A percentile compares a stretch with the other conserved stretches of the same genome.
Conservation (phyloP, 2,329 filamentous ascomycete species). For the Phialocephala subalpina region DNA sequence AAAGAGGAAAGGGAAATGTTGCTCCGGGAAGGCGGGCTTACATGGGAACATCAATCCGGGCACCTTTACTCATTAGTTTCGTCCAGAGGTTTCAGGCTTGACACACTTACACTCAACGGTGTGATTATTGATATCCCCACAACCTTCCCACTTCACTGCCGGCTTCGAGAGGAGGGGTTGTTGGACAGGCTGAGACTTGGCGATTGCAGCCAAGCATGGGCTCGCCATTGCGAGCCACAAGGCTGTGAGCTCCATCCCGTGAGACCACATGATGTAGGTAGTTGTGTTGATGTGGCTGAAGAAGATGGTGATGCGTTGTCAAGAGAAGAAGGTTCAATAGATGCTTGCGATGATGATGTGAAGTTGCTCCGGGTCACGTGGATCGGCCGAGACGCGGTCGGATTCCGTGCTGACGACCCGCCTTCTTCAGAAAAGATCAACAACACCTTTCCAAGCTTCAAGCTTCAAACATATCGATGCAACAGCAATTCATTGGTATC, state of each 20-base stretch:
- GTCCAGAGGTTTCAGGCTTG: not conserved
- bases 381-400: not conserved
- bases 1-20: no score
- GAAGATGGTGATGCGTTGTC: no score
- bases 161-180: not conserved
- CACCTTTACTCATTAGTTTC: slow-evolving; percentile 15
- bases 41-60: slow-evolving; percentile 49
- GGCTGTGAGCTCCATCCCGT: not conserved
- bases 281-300: not conserved
- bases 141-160: slow-evolving; percentile 22
- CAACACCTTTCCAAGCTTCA: not conserved
- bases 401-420: slow-evolving; percentile 1
- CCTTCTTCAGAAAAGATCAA: not conserved
- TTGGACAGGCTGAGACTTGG: not conserved
- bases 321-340: no score
- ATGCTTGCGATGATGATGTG: not conserved
- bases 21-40: no score
- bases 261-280: not conserved
- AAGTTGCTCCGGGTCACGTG: not conserved
- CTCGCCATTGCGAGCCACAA: not conserved
- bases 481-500: not conserved
- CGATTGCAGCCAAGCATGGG: not conserved
- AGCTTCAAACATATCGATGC: not conserved
- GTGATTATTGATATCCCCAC: slow-evolving; percentile 29
- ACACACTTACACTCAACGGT: slow-evolving; percentile 25